Evolutionary conservation across 1,284 basidiomycete species (phyloP).

Genomic region (Pseudozyma hubeiensis): DNA sequence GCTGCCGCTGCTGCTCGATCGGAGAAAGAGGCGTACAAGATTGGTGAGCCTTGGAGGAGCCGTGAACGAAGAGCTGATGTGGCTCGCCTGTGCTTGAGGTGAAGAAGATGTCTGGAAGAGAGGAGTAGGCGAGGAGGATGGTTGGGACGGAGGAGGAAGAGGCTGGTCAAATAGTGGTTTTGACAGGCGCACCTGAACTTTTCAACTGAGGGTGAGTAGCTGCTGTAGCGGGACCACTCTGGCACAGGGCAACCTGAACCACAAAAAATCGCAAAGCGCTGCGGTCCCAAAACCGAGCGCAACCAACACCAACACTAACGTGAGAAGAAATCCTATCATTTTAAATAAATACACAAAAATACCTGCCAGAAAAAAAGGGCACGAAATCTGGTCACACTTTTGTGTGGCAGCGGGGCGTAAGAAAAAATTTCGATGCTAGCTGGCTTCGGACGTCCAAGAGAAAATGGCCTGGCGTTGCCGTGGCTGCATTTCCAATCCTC

Average conservation of each 20-base stretch:
- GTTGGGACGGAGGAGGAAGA: not conserved
- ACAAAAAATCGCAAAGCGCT: not conserved
- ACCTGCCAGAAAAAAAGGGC: no score
- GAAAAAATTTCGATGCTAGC: no score
- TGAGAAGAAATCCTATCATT: not conserved
- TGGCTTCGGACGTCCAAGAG: no score
- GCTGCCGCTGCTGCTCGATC: no score
- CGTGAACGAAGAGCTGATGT: no score
- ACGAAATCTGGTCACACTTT: no score
- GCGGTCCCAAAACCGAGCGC: not conserved
- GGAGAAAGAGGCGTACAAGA: no score
- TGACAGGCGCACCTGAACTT: slow-evolving; percentile 3
- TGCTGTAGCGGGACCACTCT: not conserved
- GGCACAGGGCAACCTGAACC: not conserved
- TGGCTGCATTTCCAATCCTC: no score
- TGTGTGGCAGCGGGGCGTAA: no score
- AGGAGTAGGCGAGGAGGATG: not conserved
- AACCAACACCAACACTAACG: not conserved
- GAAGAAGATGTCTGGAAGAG: not conserved
- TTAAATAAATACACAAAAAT: not conserved
- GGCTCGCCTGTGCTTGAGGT: no score
- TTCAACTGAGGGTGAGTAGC: not conserved
- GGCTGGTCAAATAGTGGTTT: slow-evolving; percentile 1
- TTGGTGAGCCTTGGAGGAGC: no score
- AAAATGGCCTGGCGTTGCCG: no score